These are phyloP conservation scores for Quercus lobata DNA, from an alignment of 331 rosid species.

Conservation along the genomic window DNA sequence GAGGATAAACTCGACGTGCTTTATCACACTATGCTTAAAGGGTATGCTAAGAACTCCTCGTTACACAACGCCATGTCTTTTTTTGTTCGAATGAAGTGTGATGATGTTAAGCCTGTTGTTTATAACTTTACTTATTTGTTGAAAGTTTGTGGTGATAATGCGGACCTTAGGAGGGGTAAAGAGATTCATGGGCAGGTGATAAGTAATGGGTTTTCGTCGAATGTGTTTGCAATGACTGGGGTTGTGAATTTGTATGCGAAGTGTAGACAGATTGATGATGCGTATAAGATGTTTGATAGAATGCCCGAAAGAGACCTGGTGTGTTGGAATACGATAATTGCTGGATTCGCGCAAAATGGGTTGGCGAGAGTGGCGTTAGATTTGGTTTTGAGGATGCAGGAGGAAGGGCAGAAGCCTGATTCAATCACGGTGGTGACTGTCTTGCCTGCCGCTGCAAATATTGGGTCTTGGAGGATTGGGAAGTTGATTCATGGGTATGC, in stretches of 20 bases:
- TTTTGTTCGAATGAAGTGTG: slow-evolving; percentile 55
- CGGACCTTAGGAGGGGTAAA: slow-evolving; percentile 68
- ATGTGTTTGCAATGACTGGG: slow-evolving; percentile 81
- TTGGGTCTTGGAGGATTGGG: slow-evolving; percentile 56
- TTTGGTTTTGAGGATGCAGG: slow-evolving; percentile 65
- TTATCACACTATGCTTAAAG: slow-evolving; percentile 87
- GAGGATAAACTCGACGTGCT: slow-evolving; percentile 66
- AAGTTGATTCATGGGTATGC: slow-evolving; percentile 69
- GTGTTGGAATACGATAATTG: slow-evolving; percentile 73
- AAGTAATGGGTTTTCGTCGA: slow-evolving; percentile 48
- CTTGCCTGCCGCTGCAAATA: slow-evolving; percentile 85
- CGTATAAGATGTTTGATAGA: slow-evolving; percentile 80
- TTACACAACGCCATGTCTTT: slow-evolving; percentile 42
- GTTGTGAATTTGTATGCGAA: slow-evolving; percentile 72
- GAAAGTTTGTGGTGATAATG: slow-evolving; percentile 60
- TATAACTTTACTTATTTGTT: slow-evolving; percentile 81
- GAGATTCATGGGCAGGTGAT: slow-evolving; percentile 78
- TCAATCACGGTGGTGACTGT: slow-evolving; percentile 73
- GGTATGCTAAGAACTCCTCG: slow-evolving; percentile 62
- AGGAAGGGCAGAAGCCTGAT: slow-evolving; percentile 61
- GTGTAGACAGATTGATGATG: slow-evolving; percentile 63
- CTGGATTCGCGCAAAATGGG: slow-evolving; percentile 85
- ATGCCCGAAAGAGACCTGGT: slow-evolving; percentile 82
- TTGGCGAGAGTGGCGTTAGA: slow-evolving; percentile 48
- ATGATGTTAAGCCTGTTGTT: slow-evolving; percentile 68